Conservation (phyloP, 2,329 filamentous ascomycete genomes). For the Hymenoscyphus linearis region DNA sequence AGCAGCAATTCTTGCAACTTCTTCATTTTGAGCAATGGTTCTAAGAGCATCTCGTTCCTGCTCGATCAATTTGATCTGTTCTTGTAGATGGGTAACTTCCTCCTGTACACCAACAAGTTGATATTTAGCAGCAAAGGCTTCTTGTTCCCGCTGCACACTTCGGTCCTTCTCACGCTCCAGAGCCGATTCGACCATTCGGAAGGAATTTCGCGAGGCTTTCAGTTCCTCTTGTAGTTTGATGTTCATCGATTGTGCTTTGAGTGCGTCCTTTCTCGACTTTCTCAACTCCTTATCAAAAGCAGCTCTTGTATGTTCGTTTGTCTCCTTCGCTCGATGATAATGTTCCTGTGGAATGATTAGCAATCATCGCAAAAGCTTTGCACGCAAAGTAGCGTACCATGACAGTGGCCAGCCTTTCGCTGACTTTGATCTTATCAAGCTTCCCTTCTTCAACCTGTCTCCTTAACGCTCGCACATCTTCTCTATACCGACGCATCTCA, state of each 20-base stretch:
- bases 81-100: conserved; percentile 58
- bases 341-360: conserved; percentile 50
- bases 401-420: conserved; percentile 61
- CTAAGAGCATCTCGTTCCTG: conserved; percentile 72
- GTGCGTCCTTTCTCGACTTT: conserved; percentile 64
- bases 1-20: conserved; percentile 65
- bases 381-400: conserved; percentile 51
- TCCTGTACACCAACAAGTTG: conserved; percentile 60
- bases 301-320: conserved; percentile 58
- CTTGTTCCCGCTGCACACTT: conserved; percentile 57
- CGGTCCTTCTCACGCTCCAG: conserved; percentile 60
- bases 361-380: conserved; percentile 17
- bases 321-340: conserved; percentile 65
- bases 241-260: conserved; percentile 65
- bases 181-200: conserved; percentile 51
- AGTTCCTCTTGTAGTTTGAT: conserved; percentile 72
- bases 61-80: conserved; percentile 60
- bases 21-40: conserved; percentile 66
- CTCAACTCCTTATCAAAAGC: conserved; percentile 72
- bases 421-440: conserved; percentile 60
- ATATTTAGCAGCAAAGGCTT: conserved; percentile 63
- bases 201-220: conserved; percentile 50
- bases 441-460: conserved; percentile 59
- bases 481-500: conserved; percentile 58
- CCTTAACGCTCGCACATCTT: conserved; percentile 52